Conservation (phyloP, 1,139 yeast genomes). For the Trichomonascaceae sp. region DNA sequence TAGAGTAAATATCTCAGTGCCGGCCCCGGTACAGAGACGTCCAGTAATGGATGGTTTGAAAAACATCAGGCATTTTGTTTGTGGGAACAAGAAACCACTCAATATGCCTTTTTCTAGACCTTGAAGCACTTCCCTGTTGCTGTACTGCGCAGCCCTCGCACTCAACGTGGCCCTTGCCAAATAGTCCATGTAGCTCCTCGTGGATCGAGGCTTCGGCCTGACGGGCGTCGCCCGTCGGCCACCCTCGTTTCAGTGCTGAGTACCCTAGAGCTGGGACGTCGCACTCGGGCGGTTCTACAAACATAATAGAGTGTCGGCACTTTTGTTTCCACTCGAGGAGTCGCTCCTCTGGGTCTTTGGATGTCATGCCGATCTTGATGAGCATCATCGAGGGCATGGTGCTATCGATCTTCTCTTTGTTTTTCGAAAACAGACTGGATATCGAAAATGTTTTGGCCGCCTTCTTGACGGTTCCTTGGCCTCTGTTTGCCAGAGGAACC, state of each 20-base stretch:
- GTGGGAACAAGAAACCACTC: slow-evolving; percentile 22
- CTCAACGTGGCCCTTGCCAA: slow-evolving; percentile 18
- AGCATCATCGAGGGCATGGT: slow-evolving; percentile 8
- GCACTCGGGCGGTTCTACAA: slow-evolving; percentile 7
- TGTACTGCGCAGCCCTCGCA: slow-evolving; percentile 17
- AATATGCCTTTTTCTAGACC: slow-evolving; percentile 6
- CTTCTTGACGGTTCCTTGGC: neutral
- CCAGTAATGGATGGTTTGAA: slow-evolving; percentile 8
- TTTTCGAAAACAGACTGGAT: neutral
- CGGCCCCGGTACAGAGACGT: slow-evolving; percentile 4
- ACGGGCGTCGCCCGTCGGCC: slow-evolving; percentile 14
- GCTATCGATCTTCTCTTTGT: neutral
- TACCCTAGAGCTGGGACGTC: slow-evolving; percentile 5
- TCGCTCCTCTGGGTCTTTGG: slow-evolving; percentile 15
- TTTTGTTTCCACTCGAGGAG: slow-evolving; percentile 18
- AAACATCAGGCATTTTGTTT: slow-evolving; percentile 4
- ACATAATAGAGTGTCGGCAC: slow-evolving; percentile 16
- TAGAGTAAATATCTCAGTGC: neutral
- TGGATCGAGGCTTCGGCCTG: slow-evolving; percentile 16
- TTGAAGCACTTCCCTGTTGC: slow-evolving; percentile 3
- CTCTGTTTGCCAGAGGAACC: slow-evolving; percentile 2
- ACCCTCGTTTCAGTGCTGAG: slow-evolving; percentile 11
- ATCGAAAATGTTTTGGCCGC: neutral
- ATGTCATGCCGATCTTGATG: slow-evolving; percentile 22
- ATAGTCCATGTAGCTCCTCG: slow-evolving; percentile 12